Evolutionary conservation across 495 filamentous ascomycete genomes (phyloP), one percentile per base, ranked within the genome.

Genomic region (Aspergillus diversus): DNA sequence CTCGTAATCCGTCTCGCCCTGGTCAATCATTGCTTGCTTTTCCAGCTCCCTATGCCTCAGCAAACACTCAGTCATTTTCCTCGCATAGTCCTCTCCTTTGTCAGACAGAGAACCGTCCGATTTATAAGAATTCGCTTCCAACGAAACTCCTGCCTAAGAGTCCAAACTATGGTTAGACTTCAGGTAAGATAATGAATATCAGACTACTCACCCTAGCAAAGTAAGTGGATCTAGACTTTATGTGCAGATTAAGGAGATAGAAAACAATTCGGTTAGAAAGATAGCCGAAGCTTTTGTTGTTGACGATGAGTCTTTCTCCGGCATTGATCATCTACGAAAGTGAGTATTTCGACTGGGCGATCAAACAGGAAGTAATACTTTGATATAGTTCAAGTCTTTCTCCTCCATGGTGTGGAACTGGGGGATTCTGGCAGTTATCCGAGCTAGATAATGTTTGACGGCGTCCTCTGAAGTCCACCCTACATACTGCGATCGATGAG

Each of bases 331-430:
- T 97, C 86, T 87, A 8, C 5, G 15, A 27, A 27, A 27, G 21
- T 27, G 21, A 27, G 21, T 27, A 27, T 27, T 27, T 27, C 21
- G 21, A 27, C 33, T 50, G n/a, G 17, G 35, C 46, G 33, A 56
- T 51, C 75, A 48, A 73, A 63, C 15, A 21, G 47, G n/a, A 13
- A 5, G 33, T 62, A 59, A 11, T 66, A 86, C 84, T 75, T 97
- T 98, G 81, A 98, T 92, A 71, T 92, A 99, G 70, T 97, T 97
- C 59, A 98, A 80, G 61, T 97, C 92, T 33, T 84, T 81, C 70
- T 98, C 95, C 66, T 93, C 84, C 93, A 99, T 98, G 0, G 92
- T 96, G 76, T 98, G 94, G 67, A 97, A 98, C 60, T 93, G 87
- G 21, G 96, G 96, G 56, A 98, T 98, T 61, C 95, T 92, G 51